These are phyloP conservation scores for Clonostachys solani DNA, from an alignment of 2,329 filamentous ascomycete species.

Conservation along the genomic window DNA sequence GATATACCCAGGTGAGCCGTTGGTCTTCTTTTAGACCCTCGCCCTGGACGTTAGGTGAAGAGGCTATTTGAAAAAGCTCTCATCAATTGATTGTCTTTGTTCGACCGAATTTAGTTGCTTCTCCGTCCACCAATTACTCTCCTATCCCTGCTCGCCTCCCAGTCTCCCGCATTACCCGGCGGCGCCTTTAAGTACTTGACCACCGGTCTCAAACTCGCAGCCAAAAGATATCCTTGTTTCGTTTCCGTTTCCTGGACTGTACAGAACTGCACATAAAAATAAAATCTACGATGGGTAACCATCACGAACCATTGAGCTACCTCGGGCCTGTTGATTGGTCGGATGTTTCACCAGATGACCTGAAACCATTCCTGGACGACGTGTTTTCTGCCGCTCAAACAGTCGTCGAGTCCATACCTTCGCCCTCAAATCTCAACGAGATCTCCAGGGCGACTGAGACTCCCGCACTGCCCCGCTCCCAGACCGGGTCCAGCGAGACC, in stretches of 20 bases:
- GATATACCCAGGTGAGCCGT: too few relatives aligned
- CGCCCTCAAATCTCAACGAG: constrained; percentile 17
- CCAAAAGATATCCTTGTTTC: background rate
- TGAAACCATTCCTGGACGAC: constrained; percentile 47
- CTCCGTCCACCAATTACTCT: background rate
- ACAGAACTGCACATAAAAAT: background rate
- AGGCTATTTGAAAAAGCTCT: too few relatives aligned
- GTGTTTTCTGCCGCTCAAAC: constrained; percentile 66
- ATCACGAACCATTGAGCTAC: constrained; percentile 55
- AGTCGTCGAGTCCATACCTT: constrained; percentile 73
- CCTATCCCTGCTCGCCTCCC: background rate
- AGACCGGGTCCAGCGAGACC: constrained; percentile 47
- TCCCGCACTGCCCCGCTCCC: constrained; percentile 4
- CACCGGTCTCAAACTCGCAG: too few relatives aligned
- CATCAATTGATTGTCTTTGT: too few relatives aligned
- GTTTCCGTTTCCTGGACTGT: background rate
- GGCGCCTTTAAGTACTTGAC: too few relatives aligned
- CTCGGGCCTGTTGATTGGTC: constrained; percentile 53
- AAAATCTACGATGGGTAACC: constrained; percentile 38
- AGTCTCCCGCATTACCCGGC: too few relatives aligned
- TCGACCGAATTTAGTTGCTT: too few relatives aligned
- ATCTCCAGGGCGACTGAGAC: background rate
- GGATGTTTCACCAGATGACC: constrained; percentile 36
- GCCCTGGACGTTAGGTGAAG: too few relatives aligned
- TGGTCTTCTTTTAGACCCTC: too few relatives aligned